A percentile compares a stretch with the other conserved stretches of the same genome.
Evolutionary conservation across 73 alveolate genomes (phyloP).

Genomic region (Tetrahymena elliotti): DNA sequence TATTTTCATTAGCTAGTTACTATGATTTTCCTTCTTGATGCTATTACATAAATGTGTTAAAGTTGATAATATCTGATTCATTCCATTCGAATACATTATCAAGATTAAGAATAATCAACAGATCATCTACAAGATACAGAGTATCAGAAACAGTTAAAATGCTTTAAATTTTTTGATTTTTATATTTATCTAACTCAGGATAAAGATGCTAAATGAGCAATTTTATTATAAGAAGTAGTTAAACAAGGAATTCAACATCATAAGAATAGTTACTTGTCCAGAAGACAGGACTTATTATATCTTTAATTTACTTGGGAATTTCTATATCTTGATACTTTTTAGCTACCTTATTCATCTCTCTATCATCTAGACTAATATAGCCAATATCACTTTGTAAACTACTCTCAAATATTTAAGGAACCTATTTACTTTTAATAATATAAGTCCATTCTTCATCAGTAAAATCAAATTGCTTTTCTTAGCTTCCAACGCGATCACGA

Average conservation of each 20-base stretch:
- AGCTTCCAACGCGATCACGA: not conserved
- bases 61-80: not conserved
- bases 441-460: not conserved
- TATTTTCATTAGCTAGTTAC: not conserved
- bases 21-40: not conserved
- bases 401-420: not conserved
- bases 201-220: not conserved
- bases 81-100: not conserved
- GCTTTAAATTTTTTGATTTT: not conserved
- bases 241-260: not conserved
- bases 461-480: not conserved
- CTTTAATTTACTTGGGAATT: not conserved
- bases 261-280: not conserved
- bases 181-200: not conserved
- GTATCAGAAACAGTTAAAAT: not conserved
- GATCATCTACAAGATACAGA: not conserved
- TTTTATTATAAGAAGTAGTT: not conserved
- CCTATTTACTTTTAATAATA: not conserved
- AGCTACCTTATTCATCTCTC: not conserved
- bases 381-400: not conserved
- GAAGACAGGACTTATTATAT: not conserved
- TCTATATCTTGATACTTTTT: not conserved
- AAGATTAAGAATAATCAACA: not conserved
- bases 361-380: not conserved
- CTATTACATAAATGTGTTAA: not conserved